A percentile compares a stretch with the other conserved stretches of the same genome.
phyloP scores from a whole-genome alignment of 192 early-diverging fungal genomes.

The Backusella luteola region DNA sequence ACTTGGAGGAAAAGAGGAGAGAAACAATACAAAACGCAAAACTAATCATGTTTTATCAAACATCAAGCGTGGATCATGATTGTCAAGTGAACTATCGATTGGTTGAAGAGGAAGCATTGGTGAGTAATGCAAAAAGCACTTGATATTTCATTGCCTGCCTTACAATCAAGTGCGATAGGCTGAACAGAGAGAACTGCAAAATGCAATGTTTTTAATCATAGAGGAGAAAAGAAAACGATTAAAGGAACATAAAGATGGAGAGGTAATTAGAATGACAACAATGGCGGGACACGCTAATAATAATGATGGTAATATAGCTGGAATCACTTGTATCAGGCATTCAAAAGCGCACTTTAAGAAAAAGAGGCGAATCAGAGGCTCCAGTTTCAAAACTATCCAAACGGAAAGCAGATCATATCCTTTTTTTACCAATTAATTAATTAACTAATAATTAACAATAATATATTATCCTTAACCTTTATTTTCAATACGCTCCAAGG shows the following conservation, averaged over 20 bases:
- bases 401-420: constrained; percentile 14
- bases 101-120: constrained; percentile 5
- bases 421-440: neutral
- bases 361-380: neutral
- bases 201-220: constrained; percentile 11
- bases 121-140: neutral
- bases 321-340: neutral
- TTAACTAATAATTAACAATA: neutral
- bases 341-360: neutral
- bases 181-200: constrained; percentile 13
- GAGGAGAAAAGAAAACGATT: constrained; percentile 20
- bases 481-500: neutral
- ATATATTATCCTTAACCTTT: neutral
- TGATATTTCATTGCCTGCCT: neutral
- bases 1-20: neutral
- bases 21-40: constrained; percentile 13
- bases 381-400: neutral
- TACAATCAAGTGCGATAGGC: neutral
- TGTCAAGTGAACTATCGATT: neutral
- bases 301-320: neutral
- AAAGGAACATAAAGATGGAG: constrained; percentile 22
- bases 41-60: constrained; percentile 21
- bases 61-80: neutral
- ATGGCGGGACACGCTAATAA: neutral
- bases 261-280: neutral